These are phyloP conservation scores for Plasmodium malariae DNA, from an alignment of 169 alveolate genomes.

Conservation along the genomic window DNA sequence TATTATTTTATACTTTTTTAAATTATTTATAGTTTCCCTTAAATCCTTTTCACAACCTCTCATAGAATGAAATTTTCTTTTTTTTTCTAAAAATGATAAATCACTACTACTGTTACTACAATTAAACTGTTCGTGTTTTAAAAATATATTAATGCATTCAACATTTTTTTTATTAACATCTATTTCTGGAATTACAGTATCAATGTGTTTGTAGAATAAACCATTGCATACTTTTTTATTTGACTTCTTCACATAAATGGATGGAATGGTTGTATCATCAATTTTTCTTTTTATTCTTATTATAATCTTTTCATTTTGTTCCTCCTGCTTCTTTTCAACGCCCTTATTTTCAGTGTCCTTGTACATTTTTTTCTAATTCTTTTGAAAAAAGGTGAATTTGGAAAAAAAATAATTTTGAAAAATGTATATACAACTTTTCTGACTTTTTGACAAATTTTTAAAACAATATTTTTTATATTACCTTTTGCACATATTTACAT, in stretches of 20 bases:
- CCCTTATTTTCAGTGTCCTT: constrained; percentile 13
- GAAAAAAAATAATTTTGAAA: too few relatives aligned
- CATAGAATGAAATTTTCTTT: constrained; percentile 50
- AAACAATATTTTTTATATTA: too few relatives aligned
- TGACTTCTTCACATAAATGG: constrained; percentile 60
- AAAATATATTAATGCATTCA: constrained; percentile 52
- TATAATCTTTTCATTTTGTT: constrained; percentile 59
- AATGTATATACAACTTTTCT: too few relatives aligned
- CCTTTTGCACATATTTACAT: too few relatives aligned
- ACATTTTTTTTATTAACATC: constrained; percentile 40
- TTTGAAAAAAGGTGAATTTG: background rate
- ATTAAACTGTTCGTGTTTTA: constrained; percentile 56
- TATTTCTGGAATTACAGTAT: constrained; percentile 43
- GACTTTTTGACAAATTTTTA: too few relatives aligned
- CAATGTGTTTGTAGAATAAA: constrained; percentile 50
- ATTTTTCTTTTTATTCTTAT: constrained; percentile 72
- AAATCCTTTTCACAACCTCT: constrained; percentile 67
- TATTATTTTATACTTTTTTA: constrained; percentile 64
- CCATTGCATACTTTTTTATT: constrained; percentile 73
- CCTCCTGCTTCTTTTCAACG: background rate
- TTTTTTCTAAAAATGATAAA: constrained; percentile 8
- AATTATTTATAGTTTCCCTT: constrained; percentile 52
- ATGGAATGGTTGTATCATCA: constrained; percentile 65
- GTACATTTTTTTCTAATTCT: constrained; percentile 30
- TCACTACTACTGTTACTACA: background rate